Base-by-base conservation (phyloP, 805 yeast species). In the Candida alai region DNA sequence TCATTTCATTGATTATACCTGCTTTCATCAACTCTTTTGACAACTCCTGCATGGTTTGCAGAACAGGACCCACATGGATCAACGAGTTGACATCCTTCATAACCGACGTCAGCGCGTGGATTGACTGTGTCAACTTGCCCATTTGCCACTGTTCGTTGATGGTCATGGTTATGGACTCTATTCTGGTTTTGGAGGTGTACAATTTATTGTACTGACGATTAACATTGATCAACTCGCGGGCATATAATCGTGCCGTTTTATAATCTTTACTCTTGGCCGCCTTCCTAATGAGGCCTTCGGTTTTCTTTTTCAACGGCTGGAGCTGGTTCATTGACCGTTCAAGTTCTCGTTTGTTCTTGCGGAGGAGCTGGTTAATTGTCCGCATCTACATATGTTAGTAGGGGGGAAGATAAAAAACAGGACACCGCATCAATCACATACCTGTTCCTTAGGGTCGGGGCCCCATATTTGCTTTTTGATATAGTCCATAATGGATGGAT, bases 381-480 rank as follows among this genome's bases (percentile, higher is more conserved):
- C 93, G 64, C 70, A 76, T 78, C 76, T 64, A 40, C 2, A 13
- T 41, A 9, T 4, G 37, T 17, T 17, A 14, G 24, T 15, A 22
- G 7, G 28, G 19, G 9, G 16, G n/a, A 25, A 19, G 27, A 25
- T 23, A 14, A 4, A 19, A 9, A 4, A 26, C 5, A 24, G 5
- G 12, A 24, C 20, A 19, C 6, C 15, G 26, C 4, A 6, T 9
- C 8, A 2, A 32, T n/a, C 9, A 65, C 75, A 32, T 57, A 71
- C 80, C 50, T 83, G 95, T 50, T 86, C 97, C 51, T 82, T 81
- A 26, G 97, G 96, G 53, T 89, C 96, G 0, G 97, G 97, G 0
- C 98, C 98, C 83, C 94, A 90, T 24, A 90, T 80, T 4, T 89
- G 84, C 54, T 81, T 80, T 62, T 86, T 89, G 21, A 90, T 57